Evolutionary conservation across 495 filamentous ascomycete species (phyloP).

Genomic region (Friedmanniomyces simplex): DNA sequence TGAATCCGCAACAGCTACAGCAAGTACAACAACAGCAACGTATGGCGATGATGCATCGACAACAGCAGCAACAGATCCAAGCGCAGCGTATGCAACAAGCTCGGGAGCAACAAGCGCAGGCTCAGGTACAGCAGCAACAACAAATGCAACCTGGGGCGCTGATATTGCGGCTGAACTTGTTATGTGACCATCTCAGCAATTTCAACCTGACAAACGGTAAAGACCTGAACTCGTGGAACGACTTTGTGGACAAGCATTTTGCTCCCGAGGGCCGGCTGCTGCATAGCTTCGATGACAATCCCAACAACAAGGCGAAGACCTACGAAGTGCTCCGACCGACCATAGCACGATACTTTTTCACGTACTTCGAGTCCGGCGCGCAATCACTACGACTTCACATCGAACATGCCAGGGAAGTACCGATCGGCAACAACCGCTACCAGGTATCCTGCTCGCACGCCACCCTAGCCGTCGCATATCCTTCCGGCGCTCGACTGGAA

Average conservation of each 20-base stretch:
- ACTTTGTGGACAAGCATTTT: constrained; percentile 68
- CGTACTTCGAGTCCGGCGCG: constrained; percentile 74
- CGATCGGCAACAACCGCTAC: not conserved
- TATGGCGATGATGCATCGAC: constrained; percentile 13
- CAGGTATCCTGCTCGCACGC: constrained; percentile 10
- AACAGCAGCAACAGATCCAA: constrained; percentile 14
- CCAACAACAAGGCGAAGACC: constrained; percentile 45
- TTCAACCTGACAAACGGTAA: constrained; percentile 48
- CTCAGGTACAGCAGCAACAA: constrained; percentile 19
- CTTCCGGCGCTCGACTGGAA: constrained; percentile 17
- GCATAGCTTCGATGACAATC: constrained; percentile 45
- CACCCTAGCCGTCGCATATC: constrained; percentile 12
- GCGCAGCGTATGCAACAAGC: constrained; percentile 11
- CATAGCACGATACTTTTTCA: constrained; percentile 69
- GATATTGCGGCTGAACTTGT: constrained; percentile 54
- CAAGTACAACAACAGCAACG: constrained; percentile 30
- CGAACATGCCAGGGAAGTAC: constrained; percentile 38
- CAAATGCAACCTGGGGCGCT: constrained; percentile 36
- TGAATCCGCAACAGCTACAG: constrained; percentile 38
- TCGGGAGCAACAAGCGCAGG: constrained; percentile 14
- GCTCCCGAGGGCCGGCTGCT: constrained; percentile 50
- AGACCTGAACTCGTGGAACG: constrained; percentile 60
- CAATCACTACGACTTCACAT: constrained; percentile 67
- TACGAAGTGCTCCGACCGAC: constrained; percentile 69
- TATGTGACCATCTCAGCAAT: constrained; percentile 58